Evolutionary conservation across 345 rosid species (phyloP).

Genomic region (Tarenaya hassleriana): DNA sequence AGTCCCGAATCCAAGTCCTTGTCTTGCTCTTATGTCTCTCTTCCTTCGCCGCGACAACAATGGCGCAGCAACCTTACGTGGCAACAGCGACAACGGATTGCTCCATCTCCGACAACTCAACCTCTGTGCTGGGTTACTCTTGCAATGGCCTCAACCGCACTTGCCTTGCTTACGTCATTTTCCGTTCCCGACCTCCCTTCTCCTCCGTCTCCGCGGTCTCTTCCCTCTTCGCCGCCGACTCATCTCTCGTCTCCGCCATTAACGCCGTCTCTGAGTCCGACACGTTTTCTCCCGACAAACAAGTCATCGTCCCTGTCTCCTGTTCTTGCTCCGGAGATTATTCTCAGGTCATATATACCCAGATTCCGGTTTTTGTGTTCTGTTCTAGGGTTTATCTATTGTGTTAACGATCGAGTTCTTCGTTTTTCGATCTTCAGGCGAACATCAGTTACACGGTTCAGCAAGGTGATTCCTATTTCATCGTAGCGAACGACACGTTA

Average conservation of each 20-base stretch:
- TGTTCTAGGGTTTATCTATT: too few species aligned
- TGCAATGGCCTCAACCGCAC: slow-evolving; percentile 60
- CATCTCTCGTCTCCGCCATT: slow-evolving; percentile 39
- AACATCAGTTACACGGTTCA: slow-evolving; percentile 45
- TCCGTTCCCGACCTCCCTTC: slow-evolving; percentile 56
- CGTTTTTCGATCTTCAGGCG: slow-evolving; percentile 43
- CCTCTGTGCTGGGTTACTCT: slow-evolving; percentile 60
- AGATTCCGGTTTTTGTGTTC: too few species aligned
- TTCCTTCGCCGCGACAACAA: slow-evolving; percentile 18
- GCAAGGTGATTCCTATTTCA: slow-evolving; percentile 17
- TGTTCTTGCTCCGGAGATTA: slow-evolving; percentile 58
- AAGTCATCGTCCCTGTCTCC: slow-evolving; percentile 58
- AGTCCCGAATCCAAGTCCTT: not conserved
- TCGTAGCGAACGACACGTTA: slow-evolving; percentile 48
- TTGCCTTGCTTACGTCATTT: slow-evolving; percentile 53
- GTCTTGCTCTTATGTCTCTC: slow-evolving; percentile 9
- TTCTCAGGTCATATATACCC: too few species aligned
- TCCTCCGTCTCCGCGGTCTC: slow-evolving; percentile 47
- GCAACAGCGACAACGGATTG: slow-evolving; percentile 43
- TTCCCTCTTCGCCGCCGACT: slow-evolving; percentile 37
- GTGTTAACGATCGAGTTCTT: too few species aligned
- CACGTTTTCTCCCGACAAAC: slow-evolving; percentile 33
- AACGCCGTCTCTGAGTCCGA: slow-evolving; percentile 38
- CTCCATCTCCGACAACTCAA: slow-evolving; percentile 22
- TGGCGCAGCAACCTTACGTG: slow-evolving; percentile 65